These are phyloP conservation scores for Paramecium primaurelia DNA, from an alignment of 73 alveolate species.

Conservation along the genomic window DNA sequence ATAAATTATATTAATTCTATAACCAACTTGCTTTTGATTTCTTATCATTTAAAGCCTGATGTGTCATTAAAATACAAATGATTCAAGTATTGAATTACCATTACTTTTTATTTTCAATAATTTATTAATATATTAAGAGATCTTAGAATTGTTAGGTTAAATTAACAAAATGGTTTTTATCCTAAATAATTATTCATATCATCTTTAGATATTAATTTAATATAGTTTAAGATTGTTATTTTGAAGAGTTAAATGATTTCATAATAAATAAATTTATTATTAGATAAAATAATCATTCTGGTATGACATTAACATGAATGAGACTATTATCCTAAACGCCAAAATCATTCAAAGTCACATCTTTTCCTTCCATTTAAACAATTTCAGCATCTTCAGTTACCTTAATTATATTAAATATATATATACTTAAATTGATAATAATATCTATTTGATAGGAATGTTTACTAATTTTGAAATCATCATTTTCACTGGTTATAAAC, in stretches of 20 bases:
- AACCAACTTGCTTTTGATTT: background rate
- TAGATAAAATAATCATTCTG: background rate
- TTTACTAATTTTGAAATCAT: background rate
- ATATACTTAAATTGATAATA: background rate
- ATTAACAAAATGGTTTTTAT: too few relatives aligned
- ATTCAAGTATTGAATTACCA: too few relatives aligned
- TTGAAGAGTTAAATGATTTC: background rate
- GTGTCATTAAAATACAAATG: background rate
- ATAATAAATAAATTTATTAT: background rate
- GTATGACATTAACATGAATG: background rate
- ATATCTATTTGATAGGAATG: background rate
- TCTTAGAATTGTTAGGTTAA: too few relatives aligned
- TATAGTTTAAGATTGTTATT: background rate
- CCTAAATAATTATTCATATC: background rate
- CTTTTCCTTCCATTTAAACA: background rate
- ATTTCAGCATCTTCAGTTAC: constrained; percentile 4
- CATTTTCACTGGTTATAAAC: background rate
- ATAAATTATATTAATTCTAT: too few relatives aligned
- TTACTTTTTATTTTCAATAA: too few relatives aligned
- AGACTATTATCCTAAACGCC: background rate
- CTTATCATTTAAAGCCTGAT: background rate
- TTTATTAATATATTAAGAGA: too few relatives aligned
- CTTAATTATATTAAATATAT: background rate
- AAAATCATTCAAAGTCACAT: constrained; percentile 19
- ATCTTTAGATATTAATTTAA: background rate